These are phyloP conservation scores for Cryptococcus sp. DNA, from an alignment of 1,284 basidiomycete genomes.

Conservation along the genomic window DNA sequence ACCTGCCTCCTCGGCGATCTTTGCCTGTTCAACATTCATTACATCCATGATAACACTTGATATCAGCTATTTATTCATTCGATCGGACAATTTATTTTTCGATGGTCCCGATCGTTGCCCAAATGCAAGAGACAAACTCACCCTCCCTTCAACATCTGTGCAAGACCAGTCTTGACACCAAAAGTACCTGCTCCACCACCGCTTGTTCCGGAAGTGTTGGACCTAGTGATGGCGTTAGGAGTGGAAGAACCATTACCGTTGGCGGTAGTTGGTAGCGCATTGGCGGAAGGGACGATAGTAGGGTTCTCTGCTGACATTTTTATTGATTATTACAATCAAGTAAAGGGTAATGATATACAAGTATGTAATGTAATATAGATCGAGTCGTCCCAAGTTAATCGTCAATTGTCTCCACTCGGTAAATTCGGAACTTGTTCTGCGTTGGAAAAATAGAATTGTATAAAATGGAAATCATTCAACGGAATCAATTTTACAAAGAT, in stretches of 20 bases:
- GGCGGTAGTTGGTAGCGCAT: constrained; percentile 24
- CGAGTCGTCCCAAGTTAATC: too few relatives aligned
- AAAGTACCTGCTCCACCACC: constrained; percentile 66
- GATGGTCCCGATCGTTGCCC: background rate
- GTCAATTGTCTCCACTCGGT: too few relatives aligned
- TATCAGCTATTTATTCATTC: constrained; percentile 22
- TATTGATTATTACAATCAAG: background rate
- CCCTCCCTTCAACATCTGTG: constrained; percentile 84
- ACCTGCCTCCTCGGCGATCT: constrained; percentile 95
- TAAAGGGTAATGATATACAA: too few relatives aligned
- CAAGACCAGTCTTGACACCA: constrained; percentile 87
- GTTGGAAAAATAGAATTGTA: too few relatives aligned
- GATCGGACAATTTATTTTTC: background rate
- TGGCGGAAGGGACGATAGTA: constrained; percentile 37
- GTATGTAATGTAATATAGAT: too few relatives aligned
- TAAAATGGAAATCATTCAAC: too few relatives aligned
- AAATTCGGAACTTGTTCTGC: too few relatives aligned
- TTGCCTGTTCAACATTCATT: constrained; percentile 58
- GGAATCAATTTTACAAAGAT: too few relatives aligned
- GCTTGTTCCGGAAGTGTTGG: constrained; percentile 9
- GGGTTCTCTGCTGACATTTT: constrained; percentile 31
- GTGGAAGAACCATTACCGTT: constrained; percentile 42
- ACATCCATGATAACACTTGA: constrained; percentile 95
- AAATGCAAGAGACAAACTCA: constrained; percentile 18
- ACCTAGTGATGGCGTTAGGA: constrained; percentile 19